phyloP scores from a whole-genome alignment of 805 yeast species.

The Priceomyces haplophilus region DNA sequence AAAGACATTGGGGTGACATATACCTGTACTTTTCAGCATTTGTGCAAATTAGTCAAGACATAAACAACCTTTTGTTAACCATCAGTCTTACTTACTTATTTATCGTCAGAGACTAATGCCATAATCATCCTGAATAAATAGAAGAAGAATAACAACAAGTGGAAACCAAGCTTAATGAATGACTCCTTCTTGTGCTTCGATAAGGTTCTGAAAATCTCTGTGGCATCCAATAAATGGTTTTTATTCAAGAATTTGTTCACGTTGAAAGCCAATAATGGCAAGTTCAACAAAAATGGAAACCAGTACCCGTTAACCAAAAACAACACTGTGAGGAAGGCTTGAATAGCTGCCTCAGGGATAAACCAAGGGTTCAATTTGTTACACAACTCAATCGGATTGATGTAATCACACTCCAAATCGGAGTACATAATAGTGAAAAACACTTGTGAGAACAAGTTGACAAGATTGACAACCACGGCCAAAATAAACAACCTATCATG shows the following conservation, averaged over 20 bases:
- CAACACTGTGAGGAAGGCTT: conserved; percentile 64
- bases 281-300: conserved; percentile 79
- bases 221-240: conserved; percentile 88
- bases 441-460: conserved; percentile 86
- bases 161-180: conserved; percentile 87
- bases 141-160: conserved; percentile 87
- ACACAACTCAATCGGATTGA: conserved; percentile 95
- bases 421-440: conserved; percentile 94
- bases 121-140: conserved; percentile 95
- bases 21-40: no score
- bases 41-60: no score
- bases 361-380: conserved; percentile 86
- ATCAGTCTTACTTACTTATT: background rate
- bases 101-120: conserved; percentile 74
- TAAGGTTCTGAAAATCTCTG: conserved; percentile 94
- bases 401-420: conserved; percentile 93
- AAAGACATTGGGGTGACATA: background rate
- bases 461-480: conserved; percentile 81
- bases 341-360: conserved; percentile 85
- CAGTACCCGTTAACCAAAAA: conserved; percentile 88
- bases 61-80: no score
- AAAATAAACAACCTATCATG: conserved; percentile 55
- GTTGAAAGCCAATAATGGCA: conserved; percentile 83
- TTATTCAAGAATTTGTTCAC: conserved; percentile 74
- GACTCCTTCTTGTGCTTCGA: conserved; percentile 90